A percentile compares a stretch with the other conserved stretches of the same genome.
Evolutionary conservation across 108 stramenopile species (phyloP).

Genomic region (Tribonema minus): DNA sequence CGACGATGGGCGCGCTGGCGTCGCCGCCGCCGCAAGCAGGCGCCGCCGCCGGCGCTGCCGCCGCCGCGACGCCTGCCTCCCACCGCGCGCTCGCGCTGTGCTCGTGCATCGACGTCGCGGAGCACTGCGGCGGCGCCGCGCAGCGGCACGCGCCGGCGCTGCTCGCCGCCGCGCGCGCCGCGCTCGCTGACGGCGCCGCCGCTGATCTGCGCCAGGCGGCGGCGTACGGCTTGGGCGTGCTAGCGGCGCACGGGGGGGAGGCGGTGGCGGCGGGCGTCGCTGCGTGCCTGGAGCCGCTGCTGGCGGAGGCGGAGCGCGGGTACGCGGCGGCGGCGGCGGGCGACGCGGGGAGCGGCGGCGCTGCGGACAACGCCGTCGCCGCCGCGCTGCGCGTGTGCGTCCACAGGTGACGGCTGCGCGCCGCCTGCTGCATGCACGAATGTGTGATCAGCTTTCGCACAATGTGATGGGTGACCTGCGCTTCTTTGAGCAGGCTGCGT

Average conservation of each 20-base stretch:
- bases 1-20: neutral
- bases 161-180: neutral
- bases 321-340: neutral
- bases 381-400: neutral
- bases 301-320: neutral
- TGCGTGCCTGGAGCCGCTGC: neutral
- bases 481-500: neutral
- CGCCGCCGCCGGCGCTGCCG: neutral
- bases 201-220: neutral
- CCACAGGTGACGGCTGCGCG: too few relatives aligned
- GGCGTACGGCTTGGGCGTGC: slow-evolving; percentile 21
- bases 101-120: slow-evolving; percentile 23
- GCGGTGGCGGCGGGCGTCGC: slow-evolving; percentile 1
- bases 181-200: neutral
- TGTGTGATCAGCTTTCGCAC: too few relatives aligned
- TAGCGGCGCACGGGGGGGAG: slow-evolving; percentile 7
- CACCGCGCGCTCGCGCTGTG: slow-evolving; percentile 8
- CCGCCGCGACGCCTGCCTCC: neutral
- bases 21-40: neutral
- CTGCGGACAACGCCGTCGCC: slow-evolving; percentile 11
- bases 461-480: too few relatives aligned
- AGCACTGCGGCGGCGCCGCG: slow-evolving; percentile 1
- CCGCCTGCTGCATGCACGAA: too few relatives aligned
- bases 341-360: neutral
- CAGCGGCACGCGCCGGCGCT: neutral